Conservation (phyloP, 106 monocot species). For the Phalaenopsis aphrodite region DNA sequence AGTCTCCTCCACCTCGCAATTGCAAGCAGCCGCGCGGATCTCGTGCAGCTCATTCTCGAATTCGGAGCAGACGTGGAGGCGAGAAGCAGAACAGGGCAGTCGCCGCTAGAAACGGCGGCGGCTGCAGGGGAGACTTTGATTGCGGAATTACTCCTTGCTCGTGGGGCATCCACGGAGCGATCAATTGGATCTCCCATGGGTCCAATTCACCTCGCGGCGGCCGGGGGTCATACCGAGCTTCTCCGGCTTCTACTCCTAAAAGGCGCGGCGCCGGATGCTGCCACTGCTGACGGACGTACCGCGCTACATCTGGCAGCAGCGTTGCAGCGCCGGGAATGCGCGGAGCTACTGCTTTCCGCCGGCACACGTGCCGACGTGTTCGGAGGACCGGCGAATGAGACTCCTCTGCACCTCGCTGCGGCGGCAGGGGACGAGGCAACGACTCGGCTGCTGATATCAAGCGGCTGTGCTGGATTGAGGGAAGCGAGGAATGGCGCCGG, state of each 20-base stretch:
- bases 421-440: constrained; percentile 27
- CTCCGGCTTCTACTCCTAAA: constrained; percentile 37
- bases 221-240: constrained; percentile 30
- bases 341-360: constrained; percentile 20
- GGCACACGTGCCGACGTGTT: constrained; percentile 31
- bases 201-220: constrained; percentile 36
- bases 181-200: constrained; percentile 14
- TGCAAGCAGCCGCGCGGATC: constrained; percentile 26
- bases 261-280: constrained; percentile 20
- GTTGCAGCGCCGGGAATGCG: constrained; percentile 22
- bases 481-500: constrained; percentile 22
- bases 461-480: constrained; percentile 14
- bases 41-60: constrained; percentile 49
- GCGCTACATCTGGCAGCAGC: constrained; percentile 38
- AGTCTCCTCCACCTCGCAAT: constrained; percentile 39
- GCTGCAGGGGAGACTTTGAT: constrained; percentile 36
- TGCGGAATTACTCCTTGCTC: constrained; percentile 38
- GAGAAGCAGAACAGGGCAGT: constrained; percentile 13
- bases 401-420: constrained; percentile 36
- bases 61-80: constrained; percentile 36
- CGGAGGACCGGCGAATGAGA: constrained; percentile 19
- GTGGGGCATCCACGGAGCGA: constrained; percentile 25
- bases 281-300: constrained; percentile 29
- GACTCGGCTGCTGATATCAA: constrained; percentile 14
- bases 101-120: constrained; percentile 42